Evolutionary conservation across 2,329 filamentous ascomycete species (phyloP), one percentile per base, ranked within the genome.

Genomic region (Tolypocladium guangdongense): DNA sequence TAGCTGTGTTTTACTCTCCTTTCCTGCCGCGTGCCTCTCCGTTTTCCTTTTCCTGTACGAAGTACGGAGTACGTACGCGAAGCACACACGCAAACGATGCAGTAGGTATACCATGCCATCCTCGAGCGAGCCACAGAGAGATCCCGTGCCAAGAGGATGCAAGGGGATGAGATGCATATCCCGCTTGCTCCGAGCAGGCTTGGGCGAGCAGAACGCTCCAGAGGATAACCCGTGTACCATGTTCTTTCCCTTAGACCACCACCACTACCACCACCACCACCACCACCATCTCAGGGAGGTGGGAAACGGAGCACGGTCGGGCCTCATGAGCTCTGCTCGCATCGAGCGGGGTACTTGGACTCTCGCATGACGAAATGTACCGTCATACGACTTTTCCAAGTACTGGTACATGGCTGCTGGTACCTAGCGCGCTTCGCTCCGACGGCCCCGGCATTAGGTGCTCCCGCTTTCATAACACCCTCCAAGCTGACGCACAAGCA

Each of bases 361-460:
- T 55, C 60, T 57, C 55, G 62, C 64, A 69, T 69, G 63, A 67
- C 63, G 58, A 58, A 50, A 62, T 62, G 68, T 69, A 70, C 62
- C 61, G 60, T 67, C 64, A 67, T 66, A 65, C 64, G 59, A 64
- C 60, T 60, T 64, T 67, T 61, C 48, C 53, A 63, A 53, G 63
- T 68, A 67, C 60, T 53, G 59, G 60, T 70, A 68, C 66, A 54
- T 62, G 36, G 43, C 22, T 16, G 24, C 48, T 57, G 38, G 66
- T 68, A 68, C 64, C 64, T 52, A 57, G 39, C 47, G 37, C 48
- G 22, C 48, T n/a, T 35, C 18, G 10, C 48, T 38, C 43, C 51
- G 43, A 49, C 55, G 52, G 41, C 51, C 54, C 57, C 27, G 50
- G 33, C 37, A 52, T 55, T 56, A 37, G 27, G 24, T 41, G 36